A percentile compares a stretch with the other conserved stretches of the same genome.
Conservation (phyloP, 1,284 basidiomycete genomes). For the Rhodotorula sp. region DNA sequence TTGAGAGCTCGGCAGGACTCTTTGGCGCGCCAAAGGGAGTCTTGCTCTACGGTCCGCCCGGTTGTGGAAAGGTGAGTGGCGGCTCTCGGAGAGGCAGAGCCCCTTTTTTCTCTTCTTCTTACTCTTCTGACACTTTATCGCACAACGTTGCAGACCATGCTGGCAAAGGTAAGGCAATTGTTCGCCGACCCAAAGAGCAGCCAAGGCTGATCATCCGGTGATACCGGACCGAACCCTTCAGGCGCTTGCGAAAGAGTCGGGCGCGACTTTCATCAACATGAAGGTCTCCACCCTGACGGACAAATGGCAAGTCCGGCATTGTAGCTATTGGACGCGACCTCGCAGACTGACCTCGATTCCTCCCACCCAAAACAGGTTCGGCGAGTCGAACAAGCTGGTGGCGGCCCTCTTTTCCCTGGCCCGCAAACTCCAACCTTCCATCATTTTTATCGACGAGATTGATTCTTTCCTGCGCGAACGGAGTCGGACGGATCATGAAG, state of each 20-base stretch:
- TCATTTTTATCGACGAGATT: conserved; percentile 80
- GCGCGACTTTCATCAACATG: conserved; percentile 77
- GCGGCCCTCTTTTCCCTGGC: conserved; percentile 77
- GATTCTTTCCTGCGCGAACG: conserved; percentile 88
- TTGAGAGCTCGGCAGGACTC: conserved; percentile 63
- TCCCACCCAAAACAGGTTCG: conserved; percentile 57
- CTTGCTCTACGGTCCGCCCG: conserved; percentile 52
- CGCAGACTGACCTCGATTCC: conserved; percentile 69
- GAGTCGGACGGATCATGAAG: conserved; percentile 85
- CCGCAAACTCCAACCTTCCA: conserved; percentile 68
- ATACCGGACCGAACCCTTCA: not conserved
- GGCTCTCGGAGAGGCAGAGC: not conserved
- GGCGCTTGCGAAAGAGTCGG: conserved; percentile 76
- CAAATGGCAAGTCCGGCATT: conserved; percentile 43
- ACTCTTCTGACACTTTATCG: not conserved
- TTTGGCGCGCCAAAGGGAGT: conserved; percentile 59
- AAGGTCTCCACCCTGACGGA: conserved; percentile 56
- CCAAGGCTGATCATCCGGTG: not conserved
- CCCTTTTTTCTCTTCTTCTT: not conserved
- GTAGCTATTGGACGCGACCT: not conserved
- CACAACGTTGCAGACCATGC: not conserved
- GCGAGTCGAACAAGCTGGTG: conserved; percentile 97
- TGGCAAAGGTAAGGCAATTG: conserved; percentile 46
- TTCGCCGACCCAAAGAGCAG: no score
- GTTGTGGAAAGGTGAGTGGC: conserved; percentile 43